phyloP scores from a whole-genome alignment of 225 moss, liverwort and hornwort species.

The Pseudisothecium myosuroides region DNA sequence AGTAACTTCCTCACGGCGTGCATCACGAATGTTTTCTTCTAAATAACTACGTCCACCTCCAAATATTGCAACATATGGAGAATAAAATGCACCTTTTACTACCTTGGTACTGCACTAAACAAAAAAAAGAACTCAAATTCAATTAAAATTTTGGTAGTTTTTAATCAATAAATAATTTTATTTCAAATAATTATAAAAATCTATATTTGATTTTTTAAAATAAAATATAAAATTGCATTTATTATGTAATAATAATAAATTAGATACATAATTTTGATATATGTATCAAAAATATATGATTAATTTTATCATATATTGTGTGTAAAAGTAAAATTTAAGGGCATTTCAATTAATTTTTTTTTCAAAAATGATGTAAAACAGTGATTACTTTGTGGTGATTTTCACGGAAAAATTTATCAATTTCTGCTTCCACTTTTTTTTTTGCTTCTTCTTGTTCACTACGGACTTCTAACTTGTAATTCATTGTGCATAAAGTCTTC shows the following conservation, averaged over 20 bases:
- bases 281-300: background rate
- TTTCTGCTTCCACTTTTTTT: constrained; percentile 21
- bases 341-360: background rate
- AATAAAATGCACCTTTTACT: constrained; percentile 57
- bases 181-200: background rate
- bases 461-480: background rate
- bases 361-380: background rate
- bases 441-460: constrained; percentile 32
- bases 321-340: no score
- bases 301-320: background rate
- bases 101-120: constrained; percentile 28
- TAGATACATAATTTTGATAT: background rate
- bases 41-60: constrained; percentile 47
- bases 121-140: background rate
- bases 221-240: rapidly evolving
- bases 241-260: no score
- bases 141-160: background rate
- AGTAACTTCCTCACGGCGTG: constrained; percentile 10
- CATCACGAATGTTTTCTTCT: constrained; percentile 50
- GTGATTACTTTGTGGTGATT: constrained; percentile 28
- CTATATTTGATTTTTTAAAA: no score
- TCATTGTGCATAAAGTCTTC: constrained; percentile 3
- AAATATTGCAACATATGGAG: constrained; percentile 48
- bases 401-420: constrained; percentile 34
- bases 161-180: background rate